Base-by-base conservation (phyloP, 2,329 filamentous ascomycete species). In the Myriangium duriaei region DNA sequence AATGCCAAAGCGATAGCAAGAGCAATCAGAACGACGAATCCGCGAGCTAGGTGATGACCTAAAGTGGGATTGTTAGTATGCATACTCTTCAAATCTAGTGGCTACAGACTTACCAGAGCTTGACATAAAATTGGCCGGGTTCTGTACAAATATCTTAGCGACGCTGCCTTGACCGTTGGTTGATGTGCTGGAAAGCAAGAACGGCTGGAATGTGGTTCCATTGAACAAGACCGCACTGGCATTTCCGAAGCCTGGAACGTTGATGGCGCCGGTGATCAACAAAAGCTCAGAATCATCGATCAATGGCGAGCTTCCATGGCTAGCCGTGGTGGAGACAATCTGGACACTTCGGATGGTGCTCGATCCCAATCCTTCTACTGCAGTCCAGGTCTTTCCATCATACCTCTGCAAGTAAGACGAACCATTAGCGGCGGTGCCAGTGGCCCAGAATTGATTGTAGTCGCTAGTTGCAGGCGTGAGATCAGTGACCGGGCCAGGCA, bases 211-310 rank as follows among this genome's bases (percentile, higher is more conserved):
- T 2, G 67, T 63, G 9, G 77, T 84, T 50, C 91, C 91, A 52
- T 96, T 84, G 64, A 82, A 98, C 17, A 95, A 65, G 5, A 79
- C 88, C 6, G 84, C 86, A 11, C 88, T 93, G 4, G 81, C 84
- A 41, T 77, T 79, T 42, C 88, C 87, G 53, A 86, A 86, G 34
- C 65, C 64, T 0, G 80, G 74, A 12, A 96, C 68, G 46, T 76
- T 71, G 47, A 98, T 74, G 37, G 80, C 74, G 28, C 91, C 91
- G n/a, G 84, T 84, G 34, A 96, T 65, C 60, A 98, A 71, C 24
- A 98, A 72, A 3, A 76, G 71, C 55, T 91, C 76, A 44, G 76
- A 67, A 12, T 70, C 60, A 36, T 76, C 69, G 11, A 98, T 61
- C 5, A 86, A 64, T 26, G 72, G 60, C 2, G 72, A 76, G 11